These are phyloP conservation scores for Tetracentron sinense DNA, from an alignment of 164 flowering plant species.

Conservation along the genomic window DNA sequence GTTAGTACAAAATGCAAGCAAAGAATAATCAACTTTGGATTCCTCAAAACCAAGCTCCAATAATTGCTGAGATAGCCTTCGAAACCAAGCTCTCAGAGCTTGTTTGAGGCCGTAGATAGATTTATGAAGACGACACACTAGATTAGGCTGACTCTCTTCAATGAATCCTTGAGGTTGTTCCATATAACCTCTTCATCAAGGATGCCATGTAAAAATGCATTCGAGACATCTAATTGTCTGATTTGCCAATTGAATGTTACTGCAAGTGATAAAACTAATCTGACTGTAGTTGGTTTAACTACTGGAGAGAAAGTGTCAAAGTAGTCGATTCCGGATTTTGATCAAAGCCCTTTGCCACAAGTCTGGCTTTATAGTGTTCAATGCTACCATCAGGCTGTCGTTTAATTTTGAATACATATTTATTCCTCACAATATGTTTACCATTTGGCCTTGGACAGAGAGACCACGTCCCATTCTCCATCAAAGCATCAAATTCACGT, in stretches of 20 bases:
- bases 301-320: not conserved
- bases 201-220: not conserved
- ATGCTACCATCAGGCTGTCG: not conserved
- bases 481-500: conserved; percentile 4
- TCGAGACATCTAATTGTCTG: not conserved
- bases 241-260: not conserved
- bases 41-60: no score
- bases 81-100: no score
- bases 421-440: not conserved
- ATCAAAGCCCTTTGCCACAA: no score
- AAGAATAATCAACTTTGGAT: no score
- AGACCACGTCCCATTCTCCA: conserved; percentile 6
- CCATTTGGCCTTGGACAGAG: conserved; percentile 2
- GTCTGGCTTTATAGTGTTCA: no score
- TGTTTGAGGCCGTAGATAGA: not conserved
- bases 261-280: not conserved
- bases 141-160: not conserved
- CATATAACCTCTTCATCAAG: not conserved
- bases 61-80: no score
- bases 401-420: conserved; percentile 10
- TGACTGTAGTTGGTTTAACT: no score
- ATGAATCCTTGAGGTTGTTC: not conserved
- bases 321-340: not conserved
- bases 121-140: not conserved
- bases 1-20: no score